phyloP scores from a whole-genome alignment of 2,329 filamentous ascomycete species.

The Cercospora sesami region DNA sequence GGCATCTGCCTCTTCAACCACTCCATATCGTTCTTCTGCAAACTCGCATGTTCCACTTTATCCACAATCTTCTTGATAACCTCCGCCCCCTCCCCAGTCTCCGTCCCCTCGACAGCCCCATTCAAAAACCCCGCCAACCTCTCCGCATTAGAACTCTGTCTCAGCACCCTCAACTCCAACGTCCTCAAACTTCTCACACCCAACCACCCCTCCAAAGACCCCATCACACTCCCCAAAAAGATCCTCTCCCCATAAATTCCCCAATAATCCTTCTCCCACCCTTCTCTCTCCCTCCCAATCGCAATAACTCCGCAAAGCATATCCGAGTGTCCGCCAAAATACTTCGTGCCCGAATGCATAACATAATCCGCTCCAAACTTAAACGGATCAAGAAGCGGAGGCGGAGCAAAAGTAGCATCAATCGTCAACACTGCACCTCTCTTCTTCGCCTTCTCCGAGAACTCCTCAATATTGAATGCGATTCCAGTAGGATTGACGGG shows the following conservation, averaged over 20 bases:
- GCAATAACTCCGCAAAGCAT: constrained; percentile 84
- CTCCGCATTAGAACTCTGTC: constrained; percentile 71
- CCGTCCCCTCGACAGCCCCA: constrained; percentile 43
- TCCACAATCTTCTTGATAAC: constrained; percentile 58
- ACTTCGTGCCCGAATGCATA: constrained; percentile 94
- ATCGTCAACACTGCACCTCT: constrained; percentile 76
- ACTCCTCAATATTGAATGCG: constrained; percentile 70
- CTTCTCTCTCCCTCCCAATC: constrained; percentile 51
- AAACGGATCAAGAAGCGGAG: constrained; percentile 85
- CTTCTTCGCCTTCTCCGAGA: constrained; percentile 69
- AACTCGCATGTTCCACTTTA: constrained; percentile 71
- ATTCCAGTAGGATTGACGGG: constrained; percentile 88
- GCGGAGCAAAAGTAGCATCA: constrained; percentile 90
- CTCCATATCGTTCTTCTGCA: constrained; percentile 65
- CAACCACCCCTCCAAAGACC: constrained; percentile 87
- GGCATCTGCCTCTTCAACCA: constrained; percentile 92
- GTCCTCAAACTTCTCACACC: constrained; percentile 84
- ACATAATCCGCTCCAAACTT: constrained; percentile 76
- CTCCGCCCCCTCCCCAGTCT: constrained; percentile 26
- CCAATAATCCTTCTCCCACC: constrained; percentile 55
- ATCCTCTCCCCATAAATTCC: constrained; percentile 67
- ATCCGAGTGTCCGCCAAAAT: constrained; percentile 92
- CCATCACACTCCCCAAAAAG: constrained; percentile 81
- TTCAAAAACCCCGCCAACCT: constrained; percentile 72
- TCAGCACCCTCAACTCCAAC: constrained; percentile 74